Conservation (phyloP, 805 yeast genomes). For the Candida germanica region DNA sequence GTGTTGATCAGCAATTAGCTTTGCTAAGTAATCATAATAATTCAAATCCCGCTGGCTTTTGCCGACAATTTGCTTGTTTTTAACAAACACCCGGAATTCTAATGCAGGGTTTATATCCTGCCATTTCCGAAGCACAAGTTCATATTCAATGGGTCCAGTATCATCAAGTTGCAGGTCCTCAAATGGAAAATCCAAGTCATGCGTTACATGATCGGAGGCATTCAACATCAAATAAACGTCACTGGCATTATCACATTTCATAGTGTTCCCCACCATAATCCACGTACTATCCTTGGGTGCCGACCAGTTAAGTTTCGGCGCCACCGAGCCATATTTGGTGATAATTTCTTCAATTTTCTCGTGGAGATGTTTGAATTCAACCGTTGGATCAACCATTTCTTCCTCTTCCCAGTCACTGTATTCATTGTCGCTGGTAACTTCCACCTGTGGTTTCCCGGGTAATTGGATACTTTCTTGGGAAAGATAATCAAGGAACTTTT, state of each 20-base stretch:
- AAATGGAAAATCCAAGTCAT: conserved; percentile 76
- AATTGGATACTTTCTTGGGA: conserved; percentile 23
- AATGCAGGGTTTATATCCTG: conserved; percentile 78
- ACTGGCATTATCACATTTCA: conserved; percentile 64
- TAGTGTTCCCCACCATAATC: conserved; percentile 77
- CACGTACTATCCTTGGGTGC: conserved; percentile 94
- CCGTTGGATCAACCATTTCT: conserved; percentile 22
- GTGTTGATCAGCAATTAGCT: conserved; percentile 43
- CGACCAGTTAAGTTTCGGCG: conserved; percentile 96
- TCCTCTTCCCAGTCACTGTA: conserved; percentile 76
- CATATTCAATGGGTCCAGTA: conserved; percentile 32
- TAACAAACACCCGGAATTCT: conserved; percentile 86
- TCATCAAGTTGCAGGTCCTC: conserved; percentile 38
- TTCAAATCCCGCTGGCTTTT: conserved; percentile 85
- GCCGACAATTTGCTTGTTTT: conserved; percentile 60
- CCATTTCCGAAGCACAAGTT: conserved; percentile 83
- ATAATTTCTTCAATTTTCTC: conserved; percentile 45
- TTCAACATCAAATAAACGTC: conserved; percentile 82
- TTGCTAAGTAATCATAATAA: conserved; percentile 66
- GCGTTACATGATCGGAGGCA: conserved; percentile 82
- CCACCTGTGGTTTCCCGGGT: conserved; percentile 17
- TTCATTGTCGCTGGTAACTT: conserved; percentile 53
- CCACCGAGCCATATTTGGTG: conserved; percentile 50
- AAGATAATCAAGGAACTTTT: conserved; percentile 31
- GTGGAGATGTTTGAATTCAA: conserved; percentile 58